These are phyloP conservation scores for Bonia amplexicaulis DNA, from an alignment of 176 grass and related monocot species.

Conservation along the genomic window DNA sequence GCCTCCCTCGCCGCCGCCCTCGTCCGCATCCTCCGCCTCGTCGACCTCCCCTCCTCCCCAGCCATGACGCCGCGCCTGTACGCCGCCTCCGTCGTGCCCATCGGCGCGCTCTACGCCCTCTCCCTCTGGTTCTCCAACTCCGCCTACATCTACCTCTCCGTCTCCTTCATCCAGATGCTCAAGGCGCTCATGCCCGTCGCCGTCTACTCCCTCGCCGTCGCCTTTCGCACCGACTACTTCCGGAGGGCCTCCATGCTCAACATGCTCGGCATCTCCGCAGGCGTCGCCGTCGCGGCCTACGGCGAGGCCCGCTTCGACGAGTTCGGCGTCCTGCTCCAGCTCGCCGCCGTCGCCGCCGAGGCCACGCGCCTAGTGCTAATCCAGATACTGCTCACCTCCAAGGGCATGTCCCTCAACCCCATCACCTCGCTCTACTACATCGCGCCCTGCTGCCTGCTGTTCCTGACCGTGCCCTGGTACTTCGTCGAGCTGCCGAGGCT, in stretches of 20 bases:
- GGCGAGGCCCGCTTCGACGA: constrained; percentile 68
- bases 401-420: constrained; percentile 67
- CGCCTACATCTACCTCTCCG: constrained; percentile 97
- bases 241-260: constrained; percentile 55
- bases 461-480: constrained; percentile 68
- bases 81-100: constrained; percentile 65
- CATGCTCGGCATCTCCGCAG: constrained; percentile 82
- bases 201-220: constrained; percentile 77
- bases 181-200: constrained; percentile 99
- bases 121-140: constrained; percentile 99
- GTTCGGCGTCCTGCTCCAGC: constrained; percentile 69
- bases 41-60: constrained; percentile 49
- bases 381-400: constrained; percentile 79
- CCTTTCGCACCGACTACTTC: constrained; percentile 60
- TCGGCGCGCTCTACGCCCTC: constrained; percentile 87
- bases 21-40: constrained; percentile 74
- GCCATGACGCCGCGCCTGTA: constrained; percentile 80
- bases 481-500: constrained; percentile 64
- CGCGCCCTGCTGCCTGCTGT: constrained; percentile 53
- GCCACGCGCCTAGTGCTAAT: constrained; percentile 83
- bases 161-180: constrained; percentile 99
- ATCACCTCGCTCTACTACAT: constrained; percentile 90
- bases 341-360: constrained; percentile 69
- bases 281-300: constrained; percentile 69
- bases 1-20: constrained; percentile 69